Conservation (phyloP, 805 yeast species). For the Brettanomyces anomalus region DNA sequence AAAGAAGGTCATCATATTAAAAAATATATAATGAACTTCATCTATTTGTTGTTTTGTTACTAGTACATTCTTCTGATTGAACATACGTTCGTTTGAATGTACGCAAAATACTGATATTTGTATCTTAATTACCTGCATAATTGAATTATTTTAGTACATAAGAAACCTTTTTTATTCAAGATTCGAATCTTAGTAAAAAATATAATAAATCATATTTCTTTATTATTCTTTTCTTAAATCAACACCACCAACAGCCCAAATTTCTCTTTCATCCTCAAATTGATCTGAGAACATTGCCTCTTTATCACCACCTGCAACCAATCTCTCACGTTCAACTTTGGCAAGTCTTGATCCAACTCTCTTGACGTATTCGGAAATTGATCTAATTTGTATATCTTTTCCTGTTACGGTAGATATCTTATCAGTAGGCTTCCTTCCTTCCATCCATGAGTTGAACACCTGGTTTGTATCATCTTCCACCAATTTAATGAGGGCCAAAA, state of each 20-base stretch:
- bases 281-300: slow-evolving; percentile 80
- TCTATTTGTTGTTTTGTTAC: too few relatives aligned
- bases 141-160: too few relatives aligned
- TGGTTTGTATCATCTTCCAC: slow-evolving; percentile 53
- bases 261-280: slow-evolving; percentile 77
- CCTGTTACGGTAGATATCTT: slow-evolving; percentile 36
- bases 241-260: slow-evolving; percentile 80
- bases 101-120: too few relatives aligned
- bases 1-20: background rate
- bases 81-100: too few relatives aligned
- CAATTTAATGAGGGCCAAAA: slow-evolving; percentile 58
- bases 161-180: too few relatives aligned
- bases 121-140: too few relatives aligned
- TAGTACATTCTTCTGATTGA: background rate
- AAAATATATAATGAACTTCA: too few relatives aligned
- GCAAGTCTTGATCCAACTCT: slow-evolving; percentile 89
- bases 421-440: slow-evolving; percentile 26
- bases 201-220: background rate
- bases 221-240: slow-evolving; percentile 28
- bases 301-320: slow-evolving; percentile 83
- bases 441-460: slow-evolving; percentile 60
- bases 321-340: slow-evolving; percentile 75
- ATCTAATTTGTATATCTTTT: slow-evolving; percentile 49
- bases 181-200: too few relatives aligned
- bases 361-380: slow-evolving; percentile 80